phyloP scores from a whole-genome alignment of 2,329 filamentous ascomycete species.

The Claviceps maximensis region DNA sequence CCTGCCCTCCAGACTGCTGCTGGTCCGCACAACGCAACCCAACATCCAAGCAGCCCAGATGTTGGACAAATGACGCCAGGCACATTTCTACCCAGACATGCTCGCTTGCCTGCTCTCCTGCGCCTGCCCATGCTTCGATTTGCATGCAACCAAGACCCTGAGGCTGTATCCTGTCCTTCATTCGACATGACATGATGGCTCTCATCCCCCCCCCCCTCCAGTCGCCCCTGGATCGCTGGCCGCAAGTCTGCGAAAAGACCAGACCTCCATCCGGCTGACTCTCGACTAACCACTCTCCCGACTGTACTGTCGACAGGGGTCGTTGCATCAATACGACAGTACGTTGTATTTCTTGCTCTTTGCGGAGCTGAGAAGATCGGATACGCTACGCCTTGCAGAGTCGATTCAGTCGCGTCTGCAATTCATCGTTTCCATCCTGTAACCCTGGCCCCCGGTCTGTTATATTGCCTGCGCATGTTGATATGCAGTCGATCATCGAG shows the following conservation, averaged over 20 bases:
- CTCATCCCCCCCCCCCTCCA: neutral
- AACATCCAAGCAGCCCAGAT: neutral
- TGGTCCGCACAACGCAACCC: neutral
- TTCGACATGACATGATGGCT: neutral
- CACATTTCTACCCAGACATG: neutral
- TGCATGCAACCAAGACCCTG: neutral
- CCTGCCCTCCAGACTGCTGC: neutral
- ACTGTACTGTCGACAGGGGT: neutral
- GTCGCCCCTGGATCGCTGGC: neutral
- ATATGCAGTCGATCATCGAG: neutral
- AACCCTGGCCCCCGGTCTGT: neutral
- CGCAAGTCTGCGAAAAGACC: neutral
- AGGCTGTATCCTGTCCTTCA: neutral
- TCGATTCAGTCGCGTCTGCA: slow-evolving; percentile 1
- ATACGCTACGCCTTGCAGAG: slow-evolving; percentile 2
- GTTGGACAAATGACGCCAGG: neutral
- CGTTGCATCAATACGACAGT: slow-evolving; percentile 1
- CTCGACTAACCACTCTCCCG: neutral
- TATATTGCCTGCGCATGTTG: neutral
- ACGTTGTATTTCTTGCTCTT: neutral
- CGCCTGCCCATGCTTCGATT: neutral
- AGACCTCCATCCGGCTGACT: neutral
- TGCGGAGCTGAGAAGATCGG: slow-evolving; percentile 5
- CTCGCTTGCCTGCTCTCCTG: neutral
- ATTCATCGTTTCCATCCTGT: slow-evolving; percentile 1